Percentiles rank a stretch among this genome's conserved stretches.
phyloP scores from a whole-genome alignment of 2,329 filamentous ascomycete species.

The Mycocentrospora acerina region DNA sequence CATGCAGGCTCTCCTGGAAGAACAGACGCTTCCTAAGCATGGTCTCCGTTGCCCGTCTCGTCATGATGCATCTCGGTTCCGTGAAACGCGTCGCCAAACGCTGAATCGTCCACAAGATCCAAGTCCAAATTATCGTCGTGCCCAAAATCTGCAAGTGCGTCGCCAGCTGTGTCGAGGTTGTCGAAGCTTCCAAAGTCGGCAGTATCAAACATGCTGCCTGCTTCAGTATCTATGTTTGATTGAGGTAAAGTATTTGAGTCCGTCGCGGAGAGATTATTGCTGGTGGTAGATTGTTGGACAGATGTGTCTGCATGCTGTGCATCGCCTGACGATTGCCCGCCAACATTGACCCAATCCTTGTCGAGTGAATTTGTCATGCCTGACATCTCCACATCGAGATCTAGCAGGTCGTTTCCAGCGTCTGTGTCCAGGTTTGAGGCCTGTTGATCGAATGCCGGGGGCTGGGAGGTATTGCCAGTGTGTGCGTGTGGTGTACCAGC shows the following conservation, averaged over 20 bases:
- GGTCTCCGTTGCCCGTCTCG: conserved; percentile 30
- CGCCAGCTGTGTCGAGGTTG: conserved; percentile 43
- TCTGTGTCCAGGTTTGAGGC: conserved; percentile 25
- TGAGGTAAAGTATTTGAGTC: conserved; percentile 17
- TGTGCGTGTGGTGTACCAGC: conserved; percentile 56
- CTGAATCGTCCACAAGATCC: conserved; percentile 42
- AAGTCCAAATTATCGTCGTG: conserved; percentile 41
- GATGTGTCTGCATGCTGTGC: conserved; percentile 20
- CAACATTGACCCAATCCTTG: conserved; percentile 42
- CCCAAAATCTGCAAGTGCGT: conserved; percentile 42
- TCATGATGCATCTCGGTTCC: conserved; percentile 39
- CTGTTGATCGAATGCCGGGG: conserved; percentile 28
- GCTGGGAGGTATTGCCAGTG: conserved; percentile 19
- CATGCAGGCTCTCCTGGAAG: too few relatives aligned
- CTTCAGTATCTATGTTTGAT: conserved; percentile 30
- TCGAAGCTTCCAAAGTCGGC: conserved; percentile 41
- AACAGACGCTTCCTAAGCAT: conserved; percentile 11
- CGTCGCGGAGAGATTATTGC: conserved; percentile 17
- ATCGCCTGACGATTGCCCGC: conserved; percentile 21
- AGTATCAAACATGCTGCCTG: conserved; percentile 41
- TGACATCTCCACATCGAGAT: conserved; percentile 59
- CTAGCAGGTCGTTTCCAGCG: conserved; percentile 37
- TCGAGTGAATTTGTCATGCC: conserved; percentile 49
- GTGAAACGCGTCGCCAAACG: conserved; percentile 45
- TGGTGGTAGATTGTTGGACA: conserved; percentile 17